These are phyloP conservation scores for Wallemia hederae DNA, from an alignment of 1,284 basidiomycete genomes.

Conservation along the genomic window DNA sequence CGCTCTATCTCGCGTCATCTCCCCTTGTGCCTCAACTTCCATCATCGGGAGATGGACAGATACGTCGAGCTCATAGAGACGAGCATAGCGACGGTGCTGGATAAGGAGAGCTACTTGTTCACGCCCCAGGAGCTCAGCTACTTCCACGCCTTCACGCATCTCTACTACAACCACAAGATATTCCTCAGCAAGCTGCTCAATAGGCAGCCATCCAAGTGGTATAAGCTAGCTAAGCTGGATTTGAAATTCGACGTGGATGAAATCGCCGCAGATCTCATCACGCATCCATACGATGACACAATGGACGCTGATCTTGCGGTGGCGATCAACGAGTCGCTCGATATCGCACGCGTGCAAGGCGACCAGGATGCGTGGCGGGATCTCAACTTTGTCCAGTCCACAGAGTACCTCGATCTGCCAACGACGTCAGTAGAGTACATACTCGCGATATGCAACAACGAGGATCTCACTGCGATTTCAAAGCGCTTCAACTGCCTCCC, in stretches of 20 bases:
- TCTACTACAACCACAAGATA: neutral
- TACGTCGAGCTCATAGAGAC: neutral
- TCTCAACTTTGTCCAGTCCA: neutral
- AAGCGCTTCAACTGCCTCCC: neutral
- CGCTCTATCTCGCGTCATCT: no score
- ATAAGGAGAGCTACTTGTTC: neutral
- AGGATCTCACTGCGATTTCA: neutral
- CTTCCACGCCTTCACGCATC: neutral
- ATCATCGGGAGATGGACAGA: neutral
- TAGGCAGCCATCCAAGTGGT: neutral
- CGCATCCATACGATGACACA: neutral
- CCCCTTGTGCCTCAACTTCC: no score
- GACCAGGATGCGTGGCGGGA: neutral
- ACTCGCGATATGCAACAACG: neutral
- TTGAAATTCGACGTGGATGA: neutral
- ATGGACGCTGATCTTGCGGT: neutral
- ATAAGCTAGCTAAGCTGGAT: neutral
- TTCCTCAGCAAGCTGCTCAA: neutral
- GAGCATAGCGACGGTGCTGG: neutral
- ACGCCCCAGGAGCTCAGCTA: neutral
- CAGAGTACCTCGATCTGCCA: neutral
- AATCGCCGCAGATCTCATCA: neutral
- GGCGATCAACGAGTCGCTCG: neutral
- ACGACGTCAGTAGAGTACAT: neutral
- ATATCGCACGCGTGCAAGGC: neutral